phyloP scores from a whole-genome alignment of 2,329 filamentous ascomycete genomes.

The Colletotrichum zoysiae region DNA sequence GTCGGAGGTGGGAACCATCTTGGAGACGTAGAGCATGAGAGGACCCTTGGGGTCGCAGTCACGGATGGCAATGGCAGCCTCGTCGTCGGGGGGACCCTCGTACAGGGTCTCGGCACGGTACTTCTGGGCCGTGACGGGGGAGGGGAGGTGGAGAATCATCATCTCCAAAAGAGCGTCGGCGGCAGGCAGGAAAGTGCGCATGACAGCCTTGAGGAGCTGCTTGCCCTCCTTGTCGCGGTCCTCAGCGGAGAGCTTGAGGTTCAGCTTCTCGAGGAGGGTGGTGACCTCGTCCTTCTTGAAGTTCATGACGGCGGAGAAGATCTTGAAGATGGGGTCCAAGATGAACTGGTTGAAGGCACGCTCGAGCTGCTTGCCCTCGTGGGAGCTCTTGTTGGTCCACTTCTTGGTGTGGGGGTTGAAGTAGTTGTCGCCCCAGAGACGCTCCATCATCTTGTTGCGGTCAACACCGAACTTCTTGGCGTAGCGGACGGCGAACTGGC shows the following conservation, averaged over 20 bases:
- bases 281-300: conserved; percentile 95
- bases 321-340: conserved; percentile 99
- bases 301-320: conserved; percentile 97
- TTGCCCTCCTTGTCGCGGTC: conserved; percentile 98
- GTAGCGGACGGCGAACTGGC: conserved; percentile 95
- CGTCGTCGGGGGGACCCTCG: conserved; percentile 95
- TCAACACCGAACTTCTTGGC: conserved; percentile 99
- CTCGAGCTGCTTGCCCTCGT: conserved; percentile 91
- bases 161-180: conserved; percentile 99
- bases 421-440: conserved; percentile 99
- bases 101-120: conserved; percentile 99
- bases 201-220: conserved; percentile 96
- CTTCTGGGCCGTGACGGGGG: conserved; percentile 92
- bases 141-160: conserved; percentile 99
- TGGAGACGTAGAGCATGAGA: conserved; percentile 99
- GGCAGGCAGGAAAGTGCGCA: conserved; percentile 98
- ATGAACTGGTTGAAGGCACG: conserved; percentile 99
- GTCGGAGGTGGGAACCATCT: conserved; percentile 99
- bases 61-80: conserved; percentile 94
- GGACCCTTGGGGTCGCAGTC: conserved; percentile 98
- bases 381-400: conserved; percentile 90
- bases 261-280: conserved; percentile 89
- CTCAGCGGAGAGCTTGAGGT: conserved; percentile 88
- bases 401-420: conserved; percentile 99
- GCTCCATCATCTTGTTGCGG: conserved; percentile 99